phyloP scores from a whole-genome alignment of 768 basidiomycete genomes.

The Boletus vermiculosoides region DNA sequence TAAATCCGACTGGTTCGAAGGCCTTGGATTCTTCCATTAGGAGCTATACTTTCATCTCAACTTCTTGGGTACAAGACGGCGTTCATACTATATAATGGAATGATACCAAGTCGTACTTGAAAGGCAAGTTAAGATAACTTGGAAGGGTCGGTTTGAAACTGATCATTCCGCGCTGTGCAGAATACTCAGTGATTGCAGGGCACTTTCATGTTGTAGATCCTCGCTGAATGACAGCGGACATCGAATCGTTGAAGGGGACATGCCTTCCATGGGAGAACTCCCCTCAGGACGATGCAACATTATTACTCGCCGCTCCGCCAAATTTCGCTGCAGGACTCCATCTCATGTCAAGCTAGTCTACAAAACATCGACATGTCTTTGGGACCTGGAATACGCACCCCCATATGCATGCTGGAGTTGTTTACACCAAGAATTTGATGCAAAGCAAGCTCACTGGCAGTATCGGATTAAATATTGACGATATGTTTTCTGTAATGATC shows the following conservation, averaged over 20 bases:
- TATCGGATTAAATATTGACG: background rate
- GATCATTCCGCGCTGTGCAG: background rate
- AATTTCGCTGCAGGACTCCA: background rate
- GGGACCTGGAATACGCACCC: background rate
- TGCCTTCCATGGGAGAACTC: background rate
- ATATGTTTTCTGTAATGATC: constrained; percentile 1
- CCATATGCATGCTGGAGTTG: background rate
- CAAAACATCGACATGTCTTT: background rate
- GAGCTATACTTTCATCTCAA: constrained; percentile 15
- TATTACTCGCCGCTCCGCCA: background rate
- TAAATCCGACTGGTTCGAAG: background rate
- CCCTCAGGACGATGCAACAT: background rate
- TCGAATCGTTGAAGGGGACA: background rate
- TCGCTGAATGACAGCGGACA: background rate
- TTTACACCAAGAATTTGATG: background rate
- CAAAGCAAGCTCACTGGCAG: background rate
- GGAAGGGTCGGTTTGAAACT: background rate
- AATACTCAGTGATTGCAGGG: background rate
- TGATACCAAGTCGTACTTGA: background rate
- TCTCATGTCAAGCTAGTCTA: background rate
- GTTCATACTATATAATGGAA: constrained; percentile 17
- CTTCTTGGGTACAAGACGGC: constrained; percentile 8
- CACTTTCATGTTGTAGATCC: background rate
- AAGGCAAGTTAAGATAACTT: background rate
- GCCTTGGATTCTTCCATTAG: background rate